These are phyloP conservation scores for Penicillium odoratum DNA, from an alignment of 495 filamentous ascomycete genomes.

Conservation along the genomic window DNA sequence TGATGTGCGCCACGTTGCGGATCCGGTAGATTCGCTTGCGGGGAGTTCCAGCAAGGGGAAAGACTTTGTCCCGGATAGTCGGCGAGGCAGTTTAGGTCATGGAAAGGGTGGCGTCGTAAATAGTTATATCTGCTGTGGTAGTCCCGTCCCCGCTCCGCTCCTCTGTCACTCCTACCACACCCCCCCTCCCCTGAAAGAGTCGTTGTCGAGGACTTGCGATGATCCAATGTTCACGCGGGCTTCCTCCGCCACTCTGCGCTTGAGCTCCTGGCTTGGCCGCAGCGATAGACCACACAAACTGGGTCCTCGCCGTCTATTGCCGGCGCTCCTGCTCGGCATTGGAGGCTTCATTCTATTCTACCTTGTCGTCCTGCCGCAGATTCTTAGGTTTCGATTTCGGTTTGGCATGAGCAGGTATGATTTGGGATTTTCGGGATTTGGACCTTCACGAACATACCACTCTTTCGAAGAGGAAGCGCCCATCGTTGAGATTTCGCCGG, in stretches of 20 bases:
- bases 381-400: slow-evolving; percentile 33
- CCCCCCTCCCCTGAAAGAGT: neutral
- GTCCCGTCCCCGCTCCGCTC: neutral
- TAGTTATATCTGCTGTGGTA: neutral
- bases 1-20: slow-evolving; percentile 1
- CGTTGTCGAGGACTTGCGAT: slow-evolving; percentile 14
- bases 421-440: slow-evolving; percentile 37
- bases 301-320: slow-evolving; percentile 15
- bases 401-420: slow-evolving; percentile 37
- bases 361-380: slow-evolving; percentile 31
- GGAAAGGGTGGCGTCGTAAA: neutral
- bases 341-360: slow-evolving; percentile 22
- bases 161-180: neutral
- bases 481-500: slow-evolving; percentile 30
- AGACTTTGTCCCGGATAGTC: neutral
- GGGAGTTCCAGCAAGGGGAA: slow-evolving; percentile 3
- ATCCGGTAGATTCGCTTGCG: neutral
- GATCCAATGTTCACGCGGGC: slow-evolving; percentile 33
- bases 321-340: slow-evolving; percentile 9
- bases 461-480: slow-evolving; percentile 38
- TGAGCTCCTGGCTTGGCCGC: slow-evolving; percentile 23
- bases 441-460: slow-evolving; percentile 31
- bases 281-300: slow-evolving; percentile 4
- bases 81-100: neutral
- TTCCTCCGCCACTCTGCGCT: slow-evolving; percentile 20